Evolutionary conservation across 805 yeast genomes (phyloP).

Genomic region (Huiozyma sinensis): DNA sequence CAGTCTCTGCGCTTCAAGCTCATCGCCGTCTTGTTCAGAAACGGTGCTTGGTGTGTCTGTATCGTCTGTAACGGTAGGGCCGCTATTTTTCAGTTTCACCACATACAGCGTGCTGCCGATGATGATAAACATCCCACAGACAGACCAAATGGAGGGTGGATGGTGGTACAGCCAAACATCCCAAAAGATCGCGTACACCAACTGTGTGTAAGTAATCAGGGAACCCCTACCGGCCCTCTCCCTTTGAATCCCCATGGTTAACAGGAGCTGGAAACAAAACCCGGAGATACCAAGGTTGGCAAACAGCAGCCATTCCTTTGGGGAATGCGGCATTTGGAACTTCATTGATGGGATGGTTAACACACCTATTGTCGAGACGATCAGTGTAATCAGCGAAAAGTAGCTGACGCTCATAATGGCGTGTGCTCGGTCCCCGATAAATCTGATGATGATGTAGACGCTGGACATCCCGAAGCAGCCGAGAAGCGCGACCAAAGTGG

Average conservation of each 20-base stretch:
- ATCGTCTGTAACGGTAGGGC: background rate
- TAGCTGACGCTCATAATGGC: constrained; percentile 71
- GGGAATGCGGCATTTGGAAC: constrained; percentile 51
- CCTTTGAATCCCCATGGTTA: constrained; percentile 75
- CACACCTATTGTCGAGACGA: constrained; percentile 45
- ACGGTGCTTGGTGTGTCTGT: background rate
- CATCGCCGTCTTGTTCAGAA: background rate
- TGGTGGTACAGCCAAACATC: constrained; percentile 65
- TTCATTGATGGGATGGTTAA: constrained; percentile 45
- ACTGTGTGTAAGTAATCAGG: constrained; percentile 62
- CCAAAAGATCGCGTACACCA: constrained; percentile 69
- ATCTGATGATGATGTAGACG: constrained; percentile 61
- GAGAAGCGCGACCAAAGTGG: constrained; percentile 49
- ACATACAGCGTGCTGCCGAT: constrained; percentile 54
- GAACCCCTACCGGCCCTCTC: constrained; percentile 71
- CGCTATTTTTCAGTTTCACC: constrained; percentile 35
- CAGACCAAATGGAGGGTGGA: constrained; percentile 57
- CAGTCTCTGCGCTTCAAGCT: background rate
- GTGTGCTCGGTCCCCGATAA: constrained; percentile 69
- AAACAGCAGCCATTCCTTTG: constrained; percentile 57
- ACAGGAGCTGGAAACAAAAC: constrained; percentile 66
- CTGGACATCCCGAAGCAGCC: constrained; percentile 63
- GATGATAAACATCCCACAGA: constrained; percentile 60
- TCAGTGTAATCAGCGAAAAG: constrained; percentile 51
- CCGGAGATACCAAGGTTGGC: constrained; percentile 61